phyloP scores from a whole-genome alignment of 2,329 filamentous ascomycete genomes.

The Fusarium sacchari region DNA sequence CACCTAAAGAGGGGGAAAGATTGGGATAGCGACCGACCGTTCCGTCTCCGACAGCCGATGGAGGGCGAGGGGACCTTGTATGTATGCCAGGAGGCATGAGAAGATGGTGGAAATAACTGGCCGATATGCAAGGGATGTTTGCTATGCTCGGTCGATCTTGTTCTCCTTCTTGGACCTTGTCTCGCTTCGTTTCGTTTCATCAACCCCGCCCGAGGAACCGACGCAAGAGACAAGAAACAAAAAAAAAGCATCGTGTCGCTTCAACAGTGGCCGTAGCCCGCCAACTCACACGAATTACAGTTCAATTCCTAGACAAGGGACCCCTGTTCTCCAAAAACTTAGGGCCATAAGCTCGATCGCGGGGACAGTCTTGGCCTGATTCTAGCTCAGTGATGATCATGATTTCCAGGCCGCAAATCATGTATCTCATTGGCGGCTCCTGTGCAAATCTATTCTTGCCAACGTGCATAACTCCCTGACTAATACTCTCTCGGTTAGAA shows the following conservation, averaged over 20 bases:
- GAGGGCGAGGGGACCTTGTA: background rate
- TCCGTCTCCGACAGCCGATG: constrained; percentile 15
- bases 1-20: background rate
- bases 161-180: background rate
- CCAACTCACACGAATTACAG: background rate
- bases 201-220: constrained; percentile 14
- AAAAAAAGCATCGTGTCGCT: constrained; percentile 4
- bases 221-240: background rate
- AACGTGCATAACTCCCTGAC: background rate
- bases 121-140: background rate
- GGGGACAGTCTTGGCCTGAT: constrained; percentile 6
- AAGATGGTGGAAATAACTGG: background rate
- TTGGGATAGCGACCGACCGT: constrained; percentile 1
- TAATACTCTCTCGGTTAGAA: constrained; percentile 1
- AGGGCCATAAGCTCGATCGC: constrained; percentile 8
- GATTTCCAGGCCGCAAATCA: background rate
- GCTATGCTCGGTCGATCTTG: background rate
- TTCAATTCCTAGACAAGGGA: constrained; percentile 4
- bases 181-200: background rate
- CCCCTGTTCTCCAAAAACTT: constrained; percentile 3
- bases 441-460: constrained; percentile 10
- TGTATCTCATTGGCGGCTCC: background rate
- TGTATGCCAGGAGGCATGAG: background rate
- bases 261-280: constrained; percentile 6
- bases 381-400: constrained; percentile 8